These are phyloP conservation scores for Fistulina hepatica DNA, from an alignment of 1,284 basidiomycete species.

Conservation along the genomic window DNA sequence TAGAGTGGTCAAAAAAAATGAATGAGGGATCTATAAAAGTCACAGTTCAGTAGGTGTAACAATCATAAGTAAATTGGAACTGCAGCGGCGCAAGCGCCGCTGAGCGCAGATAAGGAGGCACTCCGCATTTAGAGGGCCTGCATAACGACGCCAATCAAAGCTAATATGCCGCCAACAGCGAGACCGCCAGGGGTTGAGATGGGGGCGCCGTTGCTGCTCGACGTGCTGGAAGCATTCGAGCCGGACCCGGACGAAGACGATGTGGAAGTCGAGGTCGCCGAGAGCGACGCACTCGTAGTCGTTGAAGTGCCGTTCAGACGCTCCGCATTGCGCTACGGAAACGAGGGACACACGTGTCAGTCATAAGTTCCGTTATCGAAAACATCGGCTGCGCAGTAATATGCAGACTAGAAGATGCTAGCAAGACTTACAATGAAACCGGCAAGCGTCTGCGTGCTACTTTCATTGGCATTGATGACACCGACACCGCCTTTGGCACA, in stretches of 20 bases:
- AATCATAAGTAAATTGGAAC: too few species aligned
- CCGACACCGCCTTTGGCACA: conserved; percentile 50
- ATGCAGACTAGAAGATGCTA: not conserved
- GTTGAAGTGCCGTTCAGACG: conserved; percentile 1
- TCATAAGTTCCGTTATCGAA: not conserved
- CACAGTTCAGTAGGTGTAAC: too few species aligned
- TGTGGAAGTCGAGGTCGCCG: not conserved
- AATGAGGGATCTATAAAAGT: too few species aligned
- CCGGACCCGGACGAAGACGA: not conserved
- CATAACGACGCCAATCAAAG: too few species aligned
- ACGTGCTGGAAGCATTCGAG: not conserved
- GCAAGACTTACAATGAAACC: not conserved
- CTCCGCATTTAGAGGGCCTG: too few species aligned
- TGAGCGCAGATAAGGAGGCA: too few species aligned
- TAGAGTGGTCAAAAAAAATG: too few species aligned
- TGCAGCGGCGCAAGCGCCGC: too few species aligned
- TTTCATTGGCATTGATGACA: conserved; percentile 35
- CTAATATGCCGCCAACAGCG: too few species aligned
- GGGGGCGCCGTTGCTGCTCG: not conserved
- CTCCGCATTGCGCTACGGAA: not conserved
- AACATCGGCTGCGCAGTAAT: not conserved
- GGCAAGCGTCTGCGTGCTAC: not conserved
- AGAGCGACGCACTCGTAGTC: not conserved
- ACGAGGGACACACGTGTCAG: too few species aligned
- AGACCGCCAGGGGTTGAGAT: too few species aligned